These are phyloP conservation scores for Lanmaoa rubissima DNA, from an alignment of 768 basidiomycete species.

Conservation along the genomic window DNA sequence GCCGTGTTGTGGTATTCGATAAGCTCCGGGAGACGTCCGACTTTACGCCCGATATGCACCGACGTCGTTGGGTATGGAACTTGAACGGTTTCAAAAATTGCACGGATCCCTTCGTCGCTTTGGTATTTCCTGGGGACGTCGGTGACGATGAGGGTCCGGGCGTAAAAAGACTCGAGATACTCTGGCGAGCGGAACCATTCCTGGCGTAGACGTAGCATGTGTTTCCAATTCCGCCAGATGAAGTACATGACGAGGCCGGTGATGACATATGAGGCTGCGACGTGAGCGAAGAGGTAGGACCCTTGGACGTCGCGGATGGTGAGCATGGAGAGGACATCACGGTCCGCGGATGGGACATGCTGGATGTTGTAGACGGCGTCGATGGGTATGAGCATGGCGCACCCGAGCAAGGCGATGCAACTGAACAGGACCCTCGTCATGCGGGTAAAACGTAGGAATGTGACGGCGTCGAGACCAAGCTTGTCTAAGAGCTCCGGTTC, in stretches of 20 bases:
- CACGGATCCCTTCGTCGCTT: conserved; percentile 79
- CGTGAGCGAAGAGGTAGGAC: conserved; percentile 76
- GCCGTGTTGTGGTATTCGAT: conserved; percentile 91
- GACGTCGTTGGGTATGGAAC: conserved; percentile 91
- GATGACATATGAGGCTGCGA: conserved; percentile 80
- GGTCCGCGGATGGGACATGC: conserved; percentile 47
- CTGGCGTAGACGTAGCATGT: conserved; percentile 76
- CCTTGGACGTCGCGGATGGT: conserved; percentile 84
- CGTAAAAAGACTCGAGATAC: conserved; percentile 88
- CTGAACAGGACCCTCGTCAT: conserved; percentile 77
- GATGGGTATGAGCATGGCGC: conserved; percentile 79
- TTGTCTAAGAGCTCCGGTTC: conserved; percentile 89
- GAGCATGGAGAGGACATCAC: conserved; percentile 72
- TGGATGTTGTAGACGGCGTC: conserved; percentile 82
- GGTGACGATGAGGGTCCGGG: conserved; percentile 83
- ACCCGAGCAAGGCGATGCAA: conserved; percentile 58
- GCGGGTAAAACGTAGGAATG: conserved; percentile 88
- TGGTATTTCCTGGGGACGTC: conserved; percentile 79
- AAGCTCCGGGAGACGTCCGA: conserved; percentile 85
- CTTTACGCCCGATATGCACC: conserved; percentile 83
- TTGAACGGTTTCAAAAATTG: conserved; percentile 68
- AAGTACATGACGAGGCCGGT: conserved; percentile 69
- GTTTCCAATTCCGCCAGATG: conserved; percentile 72
- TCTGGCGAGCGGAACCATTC: conserved; percentile 90
- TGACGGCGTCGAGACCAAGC: conserved; percentile 89